Base-by-base conservation (phyloP, 1,284 basidiomycete genomes). In the Moesziomyces aphidis region DNA sequence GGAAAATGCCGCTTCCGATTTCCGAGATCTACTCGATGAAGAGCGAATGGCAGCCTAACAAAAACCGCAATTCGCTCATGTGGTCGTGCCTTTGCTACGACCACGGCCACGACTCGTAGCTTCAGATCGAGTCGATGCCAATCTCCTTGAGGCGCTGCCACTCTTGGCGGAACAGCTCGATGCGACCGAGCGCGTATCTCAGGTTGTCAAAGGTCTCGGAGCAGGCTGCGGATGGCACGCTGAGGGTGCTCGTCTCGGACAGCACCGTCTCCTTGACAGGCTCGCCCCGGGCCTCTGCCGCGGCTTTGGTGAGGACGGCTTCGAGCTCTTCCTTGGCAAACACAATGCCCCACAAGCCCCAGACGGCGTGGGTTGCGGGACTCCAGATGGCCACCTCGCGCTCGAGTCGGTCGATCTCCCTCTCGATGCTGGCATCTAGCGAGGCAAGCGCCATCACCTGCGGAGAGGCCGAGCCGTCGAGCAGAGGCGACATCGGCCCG, bases 321-420 rank as follows among this genome's bases (percentile, higher is more conserved):
- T 77, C 74, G 17, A 84, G 74, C 36, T 73, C 68, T 34, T 81
- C 80, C 36, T 67, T 70, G 4, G 80, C 80, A 56, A 83, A 80
- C 1, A 81, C 80, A 34, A 83, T 72, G 9, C 82, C 82, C 82
- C 82, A 84, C 11, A 84, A 56, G 5, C 75, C 82, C 82, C 82
- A 84, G 22, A 80, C 71, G 10, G 81, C 81, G 53, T 84, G 79
- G 11, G 73, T 74, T 6, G 82, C 82, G 1, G 81, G 75, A 28
- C 73, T 72, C 80, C 79, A 84, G 1, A 83, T 61, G 19, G 48
- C 50, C 11, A 84, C 72, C 56, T 84, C 82, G 22, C 73, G 57
- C 39, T 84, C 82, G 11, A 84, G 71, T 1, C 82, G 65, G 34
- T 83, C 82, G 17, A 82, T 59, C 56, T 84, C 81, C 44, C 62